These are phyloP conservation scores for Oenanthe sinensis DNA, from an alignment of 129 eudicot genomes.

Conservation along the genomic window DNA sequence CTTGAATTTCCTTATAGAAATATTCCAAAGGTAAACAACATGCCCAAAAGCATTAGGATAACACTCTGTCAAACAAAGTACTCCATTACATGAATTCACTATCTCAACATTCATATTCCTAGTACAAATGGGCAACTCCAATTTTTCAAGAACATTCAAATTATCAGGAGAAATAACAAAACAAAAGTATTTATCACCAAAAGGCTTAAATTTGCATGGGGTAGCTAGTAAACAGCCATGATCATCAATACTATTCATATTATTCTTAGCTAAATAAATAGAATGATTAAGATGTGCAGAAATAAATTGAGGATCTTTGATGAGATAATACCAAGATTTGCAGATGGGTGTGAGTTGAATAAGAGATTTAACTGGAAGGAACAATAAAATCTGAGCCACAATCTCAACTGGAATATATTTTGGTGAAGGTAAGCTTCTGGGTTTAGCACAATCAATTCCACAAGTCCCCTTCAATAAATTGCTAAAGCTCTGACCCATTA, in stretches of 20 bases:
- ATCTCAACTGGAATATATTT: slow-evolving; percentile 4
- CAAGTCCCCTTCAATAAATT: not conserved
- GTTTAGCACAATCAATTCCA: not conserved
- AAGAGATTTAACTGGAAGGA: slow-evolving; percentile 13
- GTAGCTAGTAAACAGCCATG: not conserved
- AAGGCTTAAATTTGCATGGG: slow-evolving; percentile 7
- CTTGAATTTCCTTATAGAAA: not conserved
- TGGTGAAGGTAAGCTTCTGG: not conserved
- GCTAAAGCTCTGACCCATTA: not conserved
- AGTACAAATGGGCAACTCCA: slow-evolving; percentile 8
- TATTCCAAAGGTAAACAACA: slow-evolving; percentile 11
- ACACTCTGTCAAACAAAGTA: slow-evolving; percentile 3
- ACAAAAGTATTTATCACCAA: not conserved
- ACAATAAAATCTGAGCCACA: not conserved
- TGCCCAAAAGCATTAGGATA: slow-evolving; percentile 4
- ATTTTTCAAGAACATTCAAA: not conserved
- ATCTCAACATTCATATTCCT: not conserved
- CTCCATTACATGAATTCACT: slow-evolving; percentile 7
- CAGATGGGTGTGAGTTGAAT: not conserved
- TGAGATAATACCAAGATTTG: slow-evolving; percentile 15
- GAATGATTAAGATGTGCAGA: slow-evolving; percentile 4
- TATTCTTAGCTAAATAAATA: not conserved
- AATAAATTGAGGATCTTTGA: slow-evolving; percentile 5
- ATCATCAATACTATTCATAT: not conserved
- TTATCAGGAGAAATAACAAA: not conserved